Base-by-base conservation (phyloP, 805 yeast species). In the Schizosaccharomyces cryophilus region DNA sequence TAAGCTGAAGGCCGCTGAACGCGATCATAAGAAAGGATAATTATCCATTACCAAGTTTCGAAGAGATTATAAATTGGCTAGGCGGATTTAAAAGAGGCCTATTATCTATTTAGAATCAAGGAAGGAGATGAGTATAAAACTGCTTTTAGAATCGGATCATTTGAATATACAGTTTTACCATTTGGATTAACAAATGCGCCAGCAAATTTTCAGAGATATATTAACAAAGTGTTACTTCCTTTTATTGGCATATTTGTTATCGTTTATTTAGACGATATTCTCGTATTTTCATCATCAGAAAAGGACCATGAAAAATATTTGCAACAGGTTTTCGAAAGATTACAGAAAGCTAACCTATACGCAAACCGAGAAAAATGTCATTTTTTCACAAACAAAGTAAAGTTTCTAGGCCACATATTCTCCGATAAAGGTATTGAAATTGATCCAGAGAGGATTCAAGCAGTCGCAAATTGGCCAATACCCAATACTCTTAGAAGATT, bases 51-150 rank as follows among this genome's bases (percentile, higher is more conserved):
- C 56, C 56, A 24, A 24, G 5, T 24, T 24, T 17, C 7, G 17
- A 15, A n/a, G 24, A 51, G 5, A 24, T 51, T 24, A 7, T 51
- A 5, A 24, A 64, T 64, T 38, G 59, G 65, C 2, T 65, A 65
- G 40, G 55, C 67, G 19, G 68, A 67, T 48, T 61, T 67, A n/a
- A 51, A 58, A 47, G 61, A 61, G 5, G 69, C 67, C 6, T 61
- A 59, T 38, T 7, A 54, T 54, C 61, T 59, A 30, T 38, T 61
- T 4, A 42, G 35, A 30, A 5, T 55, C 11, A 4, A 29, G 80
- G 87, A 64, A 2, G 48, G 42, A 1, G 63, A 61, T 48, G 48
- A 38, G 13, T 19, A 45, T 11, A 65, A 66, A 29, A 67, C 69
- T 6, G 67, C 69, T 13, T 68, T 68, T 47, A 60, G 38, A 1